Conservation (phyloP, 73 alveolate genomes). For the Uronychia setigera region DNA sequence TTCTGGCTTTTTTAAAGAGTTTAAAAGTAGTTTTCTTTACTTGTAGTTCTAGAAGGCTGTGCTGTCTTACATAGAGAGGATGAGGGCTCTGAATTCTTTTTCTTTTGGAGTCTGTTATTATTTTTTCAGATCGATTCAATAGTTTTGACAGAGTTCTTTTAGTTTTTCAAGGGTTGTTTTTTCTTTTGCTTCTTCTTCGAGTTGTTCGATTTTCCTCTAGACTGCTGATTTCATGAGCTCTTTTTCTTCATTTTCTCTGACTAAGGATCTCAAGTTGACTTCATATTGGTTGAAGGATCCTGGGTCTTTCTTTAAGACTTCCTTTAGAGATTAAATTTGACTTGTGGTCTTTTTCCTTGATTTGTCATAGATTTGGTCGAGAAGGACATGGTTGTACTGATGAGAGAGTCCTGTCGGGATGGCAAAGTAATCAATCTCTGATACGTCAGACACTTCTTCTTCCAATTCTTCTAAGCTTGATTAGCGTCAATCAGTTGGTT, state of each 20-base stretch:
- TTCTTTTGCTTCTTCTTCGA: background rate
- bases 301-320: background rate
- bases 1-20: no score
- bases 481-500: no score
- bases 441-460: background rate
- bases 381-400: background rate
- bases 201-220: background rate
- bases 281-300: background rate
- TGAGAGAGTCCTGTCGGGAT: background rate
- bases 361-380: background rate
- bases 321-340: background rate
- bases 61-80: background rate
- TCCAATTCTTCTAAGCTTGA: background rate
- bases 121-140: background rate
- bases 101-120: background rate
- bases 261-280: background rate
- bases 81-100: background rate
- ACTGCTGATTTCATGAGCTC: background rate
- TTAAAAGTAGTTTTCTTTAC: background rate
- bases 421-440: background rate
- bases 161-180: background rate
- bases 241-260: background rate
- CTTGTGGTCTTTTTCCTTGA: background rate
- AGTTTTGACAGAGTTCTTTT: background rate
- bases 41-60: background rate